A percentile compares a stretch with the other conserved stretches of the same genome.
phyloP scores from a whole-genome alignment of 1,284 basidiomycete species.

The Tilletiaria anomala region DNA sequence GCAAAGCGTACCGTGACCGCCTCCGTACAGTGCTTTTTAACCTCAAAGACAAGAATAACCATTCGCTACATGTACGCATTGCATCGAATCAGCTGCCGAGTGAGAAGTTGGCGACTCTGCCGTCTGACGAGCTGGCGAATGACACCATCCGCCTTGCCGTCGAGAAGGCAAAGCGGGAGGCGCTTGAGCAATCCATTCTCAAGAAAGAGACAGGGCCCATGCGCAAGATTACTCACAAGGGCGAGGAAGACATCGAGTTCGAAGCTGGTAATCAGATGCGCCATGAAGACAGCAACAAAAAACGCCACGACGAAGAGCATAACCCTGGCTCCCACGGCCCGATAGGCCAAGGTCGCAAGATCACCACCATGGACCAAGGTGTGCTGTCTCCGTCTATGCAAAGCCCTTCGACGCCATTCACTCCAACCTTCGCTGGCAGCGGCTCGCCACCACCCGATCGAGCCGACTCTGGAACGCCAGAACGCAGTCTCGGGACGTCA shows the following conservation, averaged over 20 bases:
- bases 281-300: not conserved
- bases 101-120: slow-evolving; percentile 22
- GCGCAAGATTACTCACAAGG: slow-evolving; percentile 39
- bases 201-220: slow-evolving; percentile 19
- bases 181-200: slow-evolving; percentile 25
- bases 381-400: not conserved
- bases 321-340: not conserved
- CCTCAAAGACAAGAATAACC: slow-evolving; percentile 34
- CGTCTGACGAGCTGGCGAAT: slow-evolving; percentile 34
- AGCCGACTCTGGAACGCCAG: no score
- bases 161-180: slow-evolving; percentile 29
- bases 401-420: not conserved
- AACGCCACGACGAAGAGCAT: not conserved
- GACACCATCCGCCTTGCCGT: slow-evolving; percentile 26
- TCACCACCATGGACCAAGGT: not conserved
- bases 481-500: no score
- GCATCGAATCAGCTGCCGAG: slow-evolving; percentile 19
- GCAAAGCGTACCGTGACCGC: slow-evolving; percentile 24
- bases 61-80: slow-evolving; percentile 26
- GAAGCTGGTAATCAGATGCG: slow-evolving; percentile 1
- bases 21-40: slow-evolving; percentile 35
- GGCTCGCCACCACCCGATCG: no score
- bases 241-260: slow-evolving; percentile 36
- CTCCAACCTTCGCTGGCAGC: no score
- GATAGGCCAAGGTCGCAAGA: not conserved